These are phyloP conservation scores for Hanseniaspora uvarum DNA, from an alignment of 1,139 yeast genomes.

Conservation along the genomic window DNA sequence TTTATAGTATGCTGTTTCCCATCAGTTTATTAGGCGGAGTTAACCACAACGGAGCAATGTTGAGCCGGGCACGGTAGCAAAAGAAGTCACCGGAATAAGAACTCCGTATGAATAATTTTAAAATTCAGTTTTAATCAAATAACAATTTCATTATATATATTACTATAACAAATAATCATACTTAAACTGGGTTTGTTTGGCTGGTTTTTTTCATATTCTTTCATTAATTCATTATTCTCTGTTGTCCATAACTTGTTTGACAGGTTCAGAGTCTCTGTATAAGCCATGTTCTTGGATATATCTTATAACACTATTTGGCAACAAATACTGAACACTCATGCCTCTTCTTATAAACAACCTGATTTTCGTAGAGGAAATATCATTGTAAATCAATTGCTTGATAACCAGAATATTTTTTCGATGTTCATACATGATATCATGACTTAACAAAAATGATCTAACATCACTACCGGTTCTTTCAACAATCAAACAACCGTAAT, in stretches of 20 bases:
- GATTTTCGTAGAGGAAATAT: slow-evolving; percentile 89
- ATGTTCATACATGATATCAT: slow-evolving; percentile 95
- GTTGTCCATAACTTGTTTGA: slow-evolving; percentile 69
- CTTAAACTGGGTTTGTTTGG: too few relatives aligned
- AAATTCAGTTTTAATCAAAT: background rate
- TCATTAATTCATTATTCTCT: slow-evolving; percentile 22
- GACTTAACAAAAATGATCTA: slow-evolving; percentile 76
- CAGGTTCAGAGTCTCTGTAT: slow-evolving; percentile 80
- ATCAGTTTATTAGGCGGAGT: too few relatives aligned
- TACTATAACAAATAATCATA: too few relatives aligned
- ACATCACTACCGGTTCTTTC: slow-evolving; percentile 97
- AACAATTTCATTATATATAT: background rate
- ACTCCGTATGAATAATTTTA: too few relatives aligned
- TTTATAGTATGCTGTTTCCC: too few relatives aligned
- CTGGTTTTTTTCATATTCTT: background rate
- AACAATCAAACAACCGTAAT: slow-evolving; percentile 89
- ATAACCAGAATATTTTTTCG: slow-evolving; percentile 86
- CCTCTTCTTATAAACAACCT: slow-evolving; percentile 84
- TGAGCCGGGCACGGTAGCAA: too few relatives aligned
- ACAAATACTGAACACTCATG: slow-evolving; percentile 88
- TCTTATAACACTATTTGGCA: slow-evolving; percentile 90
- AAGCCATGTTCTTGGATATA: slow-evolving; percentile 87
- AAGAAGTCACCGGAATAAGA: too few relatives aligned
- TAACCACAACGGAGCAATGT: too few relatives aligned
- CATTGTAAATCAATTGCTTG: slow-evolving; percentile 90